Base-by-base conservation (phyloP, 257 asterid species). In the Ilex aquifolium region DNA sequence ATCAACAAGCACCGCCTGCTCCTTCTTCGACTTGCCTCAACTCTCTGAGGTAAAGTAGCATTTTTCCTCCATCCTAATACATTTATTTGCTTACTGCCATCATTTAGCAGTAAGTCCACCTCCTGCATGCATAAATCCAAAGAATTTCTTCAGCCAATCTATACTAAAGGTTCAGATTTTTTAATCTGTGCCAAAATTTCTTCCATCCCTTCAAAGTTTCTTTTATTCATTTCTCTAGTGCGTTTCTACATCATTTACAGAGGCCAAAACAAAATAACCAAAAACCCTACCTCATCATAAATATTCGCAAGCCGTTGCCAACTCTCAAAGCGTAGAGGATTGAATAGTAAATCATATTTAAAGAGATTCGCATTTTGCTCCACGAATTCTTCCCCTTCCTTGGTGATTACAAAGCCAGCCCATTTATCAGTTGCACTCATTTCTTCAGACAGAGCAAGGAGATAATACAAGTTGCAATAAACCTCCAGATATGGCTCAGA, bases 51-150 rank as follows among this genome's bases (percentile, higher is more conserved):
- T 66, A 89, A 74, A 61, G 78, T 70, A 69, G 76, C 76, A 74
- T 77, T 82, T 71, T 90, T 89, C 81, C 95, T 85, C 99, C 99
- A 93, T 48, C 75, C 91, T 54, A 74, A 64, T 64, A 90, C 99
- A 78, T 90, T 93, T 75, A 87, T 85, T 81, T 93, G 99, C 84
- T 90, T 93, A 69, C 99, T 93, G 56, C 97, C 99, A 79, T 93
- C 97, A 83, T 93, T 93, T 56, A 89, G 84, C 65, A 93, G 85
- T 83, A 93, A 85, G 82, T 93, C 97, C 67, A 93, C 99, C 87
- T 93, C 99, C 99, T 92, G 85, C 72, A 72, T 53, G 65, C 57
- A 53, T 16, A 14, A 46, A 46, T 50, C 74, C 71, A 61, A 60
- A 65, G 65, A 67, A 61, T 16, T 9, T 66, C 55, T 56, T 0